Evolutionary conservation across 805 yeast species (phyloP), one percentile per base, ranked within the genome.

Genomic region (Pichia eremophila): DNA sequence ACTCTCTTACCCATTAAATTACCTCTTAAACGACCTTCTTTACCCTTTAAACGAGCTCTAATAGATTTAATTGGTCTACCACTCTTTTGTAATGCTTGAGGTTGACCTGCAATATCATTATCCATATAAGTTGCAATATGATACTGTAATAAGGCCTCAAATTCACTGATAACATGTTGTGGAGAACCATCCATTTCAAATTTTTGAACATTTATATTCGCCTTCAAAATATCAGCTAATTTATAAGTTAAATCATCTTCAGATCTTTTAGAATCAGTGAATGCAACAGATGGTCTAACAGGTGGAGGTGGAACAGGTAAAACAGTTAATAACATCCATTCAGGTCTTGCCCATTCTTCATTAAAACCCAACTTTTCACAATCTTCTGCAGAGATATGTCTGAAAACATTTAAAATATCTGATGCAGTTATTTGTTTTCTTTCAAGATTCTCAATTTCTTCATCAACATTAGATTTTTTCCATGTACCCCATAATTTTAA

Each of bases 111-210:
- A 68, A 93, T 93, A 70, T 93, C 98, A 66, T 93, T 93, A 70
- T 93, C 99, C 99, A 93, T 93, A 65, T 93, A 93, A 0, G 99
- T 93, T 8, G 99, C 99, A 45, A 93, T 97, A 61, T 93, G 99
- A 67, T 89, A 93, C 65, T 93, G 99, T 51, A 93, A 73, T 57
- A 93, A 78, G 40, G 95, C 85, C 66, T 93, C 99, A 62, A 93
- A 91, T 69, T 93, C 99, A 63, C 86, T 86, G 57, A 93, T 85
- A 40, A 95, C 98, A 65, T 93, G 99, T 60, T 91, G 97, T 15
- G 99, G 99, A 5, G 98, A 95, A 55, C 99, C 99, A 65, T 95
- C 98, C 78, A 89, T 89, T 66, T 93, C 98, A 54, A 95, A 77
- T 50, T 95, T 83, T 66, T 91, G 96, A n/a, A 95, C 96, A 65